Base-by-base conservation (phyloP, 116 monocot species). In the Zostera marina region DNA sequence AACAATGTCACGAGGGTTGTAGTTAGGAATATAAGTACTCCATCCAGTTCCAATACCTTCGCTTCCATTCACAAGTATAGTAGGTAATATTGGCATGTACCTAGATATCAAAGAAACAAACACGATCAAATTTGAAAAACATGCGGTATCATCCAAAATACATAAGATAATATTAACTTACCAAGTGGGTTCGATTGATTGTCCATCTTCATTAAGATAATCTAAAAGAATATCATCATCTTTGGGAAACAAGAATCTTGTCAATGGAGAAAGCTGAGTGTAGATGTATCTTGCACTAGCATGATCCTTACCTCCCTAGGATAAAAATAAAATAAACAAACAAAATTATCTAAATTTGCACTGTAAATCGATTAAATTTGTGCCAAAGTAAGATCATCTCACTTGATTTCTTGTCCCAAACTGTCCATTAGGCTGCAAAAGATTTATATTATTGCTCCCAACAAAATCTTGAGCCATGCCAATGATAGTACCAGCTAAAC, bases 11-110 rank as follows among this genome's bases (percentile, higher is more conserved):
- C 72, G 77, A 22, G 96, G 96, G 49, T 96, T 96, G 59, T 85
- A 96, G 48, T 96, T 96, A 48, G 96, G 96, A 60, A 96, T 60
- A 41, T 68, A 96, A 12, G 96, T 77, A 56, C 96, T 96, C 96
- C 96, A 96, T 17, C 96, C 96, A 55, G 85, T 96, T 46, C 96
- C 93, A 73, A 88, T 93, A 6, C 88, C 93, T 66, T 93, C 93
- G 66, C 93, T 88, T 68, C 93, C 93, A 64, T 93, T 93, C 41
- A 93, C 77, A 17, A 93, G 59, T 53, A 93, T 84, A 84, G 74
- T 82, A 1, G 89, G 89, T 61, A 96, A 70, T 38, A 85, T 83
- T 39, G 96, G 96, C 70, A 80, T 68, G 63, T 96, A 96, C 88
- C 94, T 92, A 48, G 45, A n/a, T 22, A 64, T 16, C 25, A 48